Conservation (phyloP, 1,139 yeast genomes). For the Pichia sp. region DNA sequence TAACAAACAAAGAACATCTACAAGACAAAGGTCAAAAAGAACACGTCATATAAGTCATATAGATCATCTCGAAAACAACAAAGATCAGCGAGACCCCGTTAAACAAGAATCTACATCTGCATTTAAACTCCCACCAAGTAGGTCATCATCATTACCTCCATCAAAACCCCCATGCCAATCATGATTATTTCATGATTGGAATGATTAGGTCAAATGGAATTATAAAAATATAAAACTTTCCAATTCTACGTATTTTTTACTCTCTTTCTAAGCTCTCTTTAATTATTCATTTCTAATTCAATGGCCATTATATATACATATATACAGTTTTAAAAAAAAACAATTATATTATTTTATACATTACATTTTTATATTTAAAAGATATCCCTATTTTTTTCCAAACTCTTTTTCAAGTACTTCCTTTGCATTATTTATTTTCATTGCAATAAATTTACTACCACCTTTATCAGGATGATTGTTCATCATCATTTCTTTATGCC, state of each 20-base stretch:
- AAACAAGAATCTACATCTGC: not conserved
- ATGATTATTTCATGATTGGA: too few relatives aligned
- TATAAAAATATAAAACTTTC: too few relatives aligned
- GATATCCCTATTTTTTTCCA: not conserved
- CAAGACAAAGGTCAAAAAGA: not conserved
- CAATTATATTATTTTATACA: not conserved
- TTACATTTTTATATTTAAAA: not conserved
- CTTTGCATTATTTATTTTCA: slow-evolving; percentile 72
- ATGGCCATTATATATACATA: too few relatives aligned
- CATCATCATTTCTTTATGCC: slow-evolving; percentile 61
- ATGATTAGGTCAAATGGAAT: too few relatives aligned
- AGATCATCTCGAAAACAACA: not conserved
- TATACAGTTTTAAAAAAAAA: too few relatives aligned
- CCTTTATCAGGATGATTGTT: slow-evolving; percentile 72
- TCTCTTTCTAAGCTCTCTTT: too few relatives aligned
- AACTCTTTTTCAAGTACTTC: slow-evolving; percentile 46
- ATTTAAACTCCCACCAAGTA: not conserved
- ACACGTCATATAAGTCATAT: slow-evolving; percentile 6
- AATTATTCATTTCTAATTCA: too few relatives aligned
- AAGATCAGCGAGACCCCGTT: not conserved
- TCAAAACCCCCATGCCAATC: not conserved
- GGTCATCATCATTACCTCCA: not conserved
- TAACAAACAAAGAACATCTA: not conserved
- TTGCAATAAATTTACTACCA: slow-evolving; percentile 65
- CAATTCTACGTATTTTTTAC: too few relatives aligned